These are phyloP conservation scores for Parsonsia alboflavescens DNA, from an alignment of 257 asterid species.

Conservation along the genomic window DNA sequence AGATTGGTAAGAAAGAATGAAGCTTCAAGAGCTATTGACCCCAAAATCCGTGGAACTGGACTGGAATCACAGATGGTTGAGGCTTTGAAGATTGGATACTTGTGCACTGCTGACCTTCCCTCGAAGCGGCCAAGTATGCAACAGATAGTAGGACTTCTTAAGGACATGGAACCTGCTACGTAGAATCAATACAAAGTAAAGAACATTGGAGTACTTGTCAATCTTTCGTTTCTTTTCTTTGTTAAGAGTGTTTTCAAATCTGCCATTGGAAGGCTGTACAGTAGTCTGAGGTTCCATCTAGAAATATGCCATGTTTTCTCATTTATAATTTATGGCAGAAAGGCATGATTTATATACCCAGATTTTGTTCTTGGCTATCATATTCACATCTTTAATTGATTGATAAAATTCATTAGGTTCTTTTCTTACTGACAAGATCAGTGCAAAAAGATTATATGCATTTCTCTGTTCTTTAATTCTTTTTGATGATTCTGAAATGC, in stretches of 20 bases:
- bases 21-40: constrained; percentile 50
- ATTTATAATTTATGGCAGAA: constrained; percentile 12
- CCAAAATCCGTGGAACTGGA: constrained; percentile 64
- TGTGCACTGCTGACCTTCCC: constrained; percentile 79
- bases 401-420: background rate
- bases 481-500: background rate
- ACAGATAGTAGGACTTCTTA: constrained; percentile 83
- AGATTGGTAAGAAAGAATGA: constrained; percentile 54
- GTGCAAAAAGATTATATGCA: background rate
- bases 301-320: constrained; percentile 8
- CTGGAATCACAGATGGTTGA: constrained; percentile 54
- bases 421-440: background rate
- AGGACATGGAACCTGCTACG: constrained; percentile 65
- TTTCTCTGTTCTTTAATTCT: background rate
- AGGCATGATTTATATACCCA: constrained; percentile 21
- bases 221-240: background rate
- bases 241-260: constrained; percentile 14
- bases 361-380: constrained; percentile 17
- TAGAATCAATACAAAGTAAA: constrained; percentile 19
- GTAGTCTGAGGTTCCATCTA: constrained; percentile 29
- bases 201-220: background rate
- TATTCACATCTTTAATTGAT: background rate
- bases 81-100: constrained; percentile 79
- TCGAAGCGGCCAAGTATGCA: constrained; percentile 81
- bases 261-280: constrained; percentile 35